phyloP scores from a whole-genome alignment of 2,329 filamentous ascomycete species.

The Pseudonectria buxi region DNA sequence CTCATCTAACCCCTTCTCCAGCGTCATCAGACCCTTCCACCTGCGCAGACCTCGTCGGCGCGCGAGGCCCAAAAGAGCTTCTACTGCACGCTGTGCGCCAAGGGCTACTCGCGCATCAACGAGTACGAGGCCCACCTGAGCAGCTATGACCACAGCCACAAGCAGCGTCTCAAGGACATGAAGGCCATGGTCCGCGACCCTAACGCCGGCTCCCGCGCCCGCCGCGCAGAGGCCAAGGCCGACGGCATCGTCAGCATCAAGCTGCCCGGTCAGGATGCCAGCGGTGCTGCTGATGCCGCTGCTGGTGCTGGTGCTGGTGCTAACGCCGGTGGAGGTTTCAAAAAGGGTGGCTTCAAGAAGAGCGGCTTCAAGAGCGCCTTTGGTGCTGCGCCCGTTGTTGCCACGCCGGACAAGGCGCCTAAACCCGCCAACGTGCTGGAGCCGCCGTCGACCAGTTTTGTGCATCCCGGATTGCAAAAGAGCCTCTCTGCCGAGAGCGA shows the following conservation, averaged over 20 bases:
- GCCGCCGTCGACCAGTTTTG: slow-evolving; percentile 4
- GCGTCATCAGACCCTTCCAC: slow-evolving; percentile 52
- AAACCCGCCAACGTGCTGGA: slow-evolving; percentile 21
- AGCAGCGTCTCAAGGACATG: slow-evolving; percentile 83
- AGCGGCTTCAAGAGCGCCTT: slow-evolving; percentile 77
- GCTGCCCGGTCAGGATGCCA: slow-evolving; percentile 33
- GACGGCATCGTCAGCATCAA: slow-evolving; percentile 65
- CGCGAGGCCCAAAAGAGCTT: slow-evolving; percentile 74
- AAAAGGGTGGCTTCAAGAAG: slow-evolving; percentile 71
- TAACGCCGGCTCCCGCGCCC: slow-evolving; percentile 54
- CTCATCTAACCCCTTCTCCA: slow-evolving; percentile 22
- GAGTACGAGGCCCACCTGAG: slow-evolving; percentile 93
- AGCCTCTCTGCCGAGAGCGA: slow-evolving; percentile 46
- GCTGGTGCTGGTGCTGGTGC: slow-evolving; percentile 10
- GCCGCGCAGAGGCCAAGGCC: slow-evolving; percentile 64
- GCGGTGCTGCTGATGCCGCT: slow-evolving; percentile 21
- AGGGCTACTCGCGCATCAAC: slow-evolving; percentile 91
- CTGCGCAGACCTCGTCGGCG: slow-evolving; percentile 55
- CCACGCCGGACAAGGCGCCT: slow-evolving; percentile 35
- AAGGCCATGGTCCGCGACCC: slow-evolving; percentile 74
- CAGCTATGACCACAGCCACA: slow-evolving; percentile 93
- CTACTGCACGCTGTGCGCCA: slow-evolving; percentile 81
- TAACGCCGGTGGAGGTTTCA: slow-evolving; percentile 44
- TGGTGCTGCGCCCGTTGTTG: slow-evolving; percentile 38
- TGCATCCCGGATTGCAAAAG: slow-evolving; percentile 16